Conservation (phyloP, 1,284 basidiomycete species). For the Apiotrichum sp. region DNA sequence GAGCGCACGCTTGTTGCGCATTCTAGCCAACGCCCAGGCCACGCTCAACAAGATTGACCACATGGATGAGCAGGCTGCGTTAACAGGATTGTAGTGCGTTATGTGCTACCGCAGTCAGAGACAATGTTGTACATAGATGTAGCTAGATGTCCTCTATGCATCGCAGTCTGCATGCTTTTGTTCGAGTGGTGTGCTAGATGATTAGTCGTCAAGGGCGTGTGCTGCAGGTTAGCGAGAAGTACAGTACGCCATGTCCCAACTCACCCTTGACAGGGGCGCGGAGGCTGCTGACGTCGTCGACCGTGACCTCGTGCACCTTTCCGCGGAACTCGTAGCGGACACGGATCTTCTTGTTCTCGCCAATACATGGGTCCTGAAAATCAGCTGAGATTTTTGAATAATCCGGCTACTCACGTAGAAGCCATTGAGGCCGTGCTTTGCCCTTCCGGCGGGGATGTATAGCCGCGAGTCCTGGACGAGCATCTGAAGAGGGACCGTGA, state of each 20-base stretch:
- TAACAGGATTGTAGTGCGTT: neutral
- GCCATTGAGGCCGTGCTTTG: slow-evolving; percentile 48
- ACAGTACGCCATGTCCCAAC: neutral
- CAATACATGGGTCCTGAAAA: slow-evolving; percentile 45
- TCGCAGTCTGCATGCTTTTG: neutral
- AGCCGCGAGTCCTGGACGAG: slow-evolving; percentile 72
- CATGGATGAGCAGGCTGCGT: neutral
- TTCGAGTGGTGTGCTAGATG: neutral
- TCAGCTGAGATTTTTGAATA: neutral
- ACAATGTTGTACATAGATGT: neutral
- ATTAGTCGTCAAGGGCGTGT: slow-evolving; percentile 6
- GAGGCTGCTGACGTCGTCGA: slow-evolving; percentile 63
- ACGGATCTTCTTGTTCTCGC: slow-evolving; percentile 52
- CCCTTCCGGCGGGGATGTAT: slow-evolving; percentile 65
- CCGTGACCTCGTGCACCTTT: slow-evolving; percentile 65
- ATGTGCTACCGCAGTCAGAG: neutral
- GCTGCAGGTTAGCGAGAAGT: neutral
- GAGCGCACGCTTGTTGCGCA: slow-evolving; percentile 25
- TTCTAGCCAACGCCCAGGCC: slow-evolving; percentile 21
- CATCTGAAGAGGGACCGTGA: slow-evolving; percentile 73
- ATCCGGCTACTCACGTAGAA: slow-evolving; percentile 34
- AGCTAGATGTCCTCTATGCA: neutral
- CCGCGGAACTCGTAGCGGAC: slow-evolving; percentile 73
- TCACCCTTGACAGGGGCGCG: slow-evolving; percentile 65
- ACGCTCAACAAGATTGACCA: slow-evolving; percentile 15